These are phyloP conservation scores for Cudoniella acicularis DNA, from an alignment of 495 filamentous ascomycete species.

Conservation along the genomic window DNA sequence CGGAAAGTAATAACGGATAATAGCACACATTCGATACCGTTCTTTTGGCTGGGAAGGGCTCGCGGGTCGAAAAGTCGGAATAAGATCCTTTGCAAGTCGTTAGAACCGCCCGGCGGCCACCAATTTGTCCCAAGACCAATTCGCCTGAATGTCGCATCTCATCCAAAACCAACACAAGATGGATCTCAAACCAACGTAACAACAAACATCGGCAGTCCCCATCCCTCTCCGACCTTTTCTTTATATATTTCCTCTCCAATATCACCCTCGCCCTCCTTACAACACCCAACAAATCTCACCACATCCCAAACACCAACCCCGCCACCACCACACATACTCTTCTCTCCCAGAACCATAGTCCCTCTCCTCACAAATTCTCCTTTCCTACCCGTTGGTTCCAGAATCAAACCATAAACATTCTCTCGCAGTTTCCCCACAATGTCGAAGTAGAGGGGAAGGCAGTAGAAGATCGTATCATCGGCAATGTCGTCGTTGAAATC, in stretches of 20 bases:
- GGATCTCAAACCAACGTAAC: background rate
- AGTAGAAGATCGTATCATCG: background rate
- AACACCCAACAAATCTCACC: background rate
- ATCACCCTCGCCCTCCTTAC: background rate
- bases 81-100: too few relatives aligned
- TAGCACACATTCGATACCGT: too few relatives aligned
- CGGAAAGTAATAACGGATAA: too few relatives aligned
- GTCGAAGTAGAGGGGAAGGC: background rate
- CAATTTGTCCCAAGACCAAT: too few relatives aligned
- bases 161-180: too few relatives aligned
- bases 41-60: too few relatives aligned
- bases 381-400: background rate
- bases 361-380: background rate
- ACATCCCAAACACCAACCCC: background rate
- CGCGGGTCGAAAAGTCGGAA: too few relatives aligned
- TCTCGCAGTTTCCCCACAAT: background rate
- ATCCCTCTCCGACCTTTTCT: background rate
- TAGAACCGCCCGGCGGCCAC: too few relatives aligned
- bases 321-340: background rate
- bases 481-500: background rate
- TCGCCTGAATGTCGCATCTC: too few relatives aligned
- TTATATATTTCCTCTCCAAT: background rate
- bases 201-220: background rate
- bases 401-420: background rate
- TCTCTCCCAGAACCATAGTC: background rate